Evolutionary conservation across 2,329 filamentous ascomycete genomes (phyloP), one percentile per base, ranked within the genome.

Genomic region (Verticillium albo-atrum): DNA sequence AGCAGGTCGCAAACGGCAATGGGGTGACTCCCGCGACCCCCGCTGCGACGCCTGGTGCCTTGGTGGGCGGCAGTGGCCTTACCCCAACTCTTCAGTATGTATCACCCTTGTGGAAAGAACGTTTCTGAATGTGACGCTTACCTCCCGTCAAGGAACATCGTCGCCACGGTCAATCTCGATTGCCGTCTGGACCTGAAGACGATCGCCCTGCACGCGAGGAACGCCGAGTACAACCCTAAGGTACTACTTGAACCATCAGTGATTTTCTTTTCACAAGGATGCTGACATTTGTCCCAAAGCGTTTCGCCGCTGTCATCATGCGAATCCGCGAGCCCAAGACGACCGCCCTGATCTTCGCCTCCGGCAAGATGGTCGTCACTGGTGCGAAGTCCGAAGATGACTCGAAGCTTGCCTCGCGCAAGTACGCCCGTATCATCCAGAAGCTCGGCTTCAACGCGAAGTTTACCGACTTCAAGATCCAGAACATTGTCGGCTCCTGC

Each of bases 381-480:
- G 94, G 94, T 80, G 94, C 94, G 64, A 98, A 98, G 79, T 96
- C 92, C 1, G 95, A 98, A 74, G 95, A 98, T 75, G 95, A 98
- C 74, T 96, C 92, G 62, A 97, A 97, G 81, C 88, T 99, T 71
- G 95, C 95, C 9, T 95, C 90, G 61, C 89, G 94, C 79, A 99
- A 99, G 79, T 98, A 98, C 73, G 95, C 95, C 57, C 93, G 95
- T 71, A 98, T 99, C 77, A 98, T 99, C 70, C 95, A 99, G 84
- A 99, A 99, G 82, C 91, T 99, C 62, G 95, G 95, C 64, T 99
- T 99, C 84, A 97, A 97, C 68, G 94, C 95, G 70, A 97, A 97
- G 86, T 98, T 99, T 78, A 97, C 93, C 67, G 95, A 99, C 76
- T 99, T 99, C 82, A 99, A 98, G 86, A 99, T 99, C 71, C 93